These are phyloP conservation scores for Didymella arachidicola DNA, from an alignment of 2,329 filamentous ascomycete genomes.

Conservation along the genomic window DNA sequence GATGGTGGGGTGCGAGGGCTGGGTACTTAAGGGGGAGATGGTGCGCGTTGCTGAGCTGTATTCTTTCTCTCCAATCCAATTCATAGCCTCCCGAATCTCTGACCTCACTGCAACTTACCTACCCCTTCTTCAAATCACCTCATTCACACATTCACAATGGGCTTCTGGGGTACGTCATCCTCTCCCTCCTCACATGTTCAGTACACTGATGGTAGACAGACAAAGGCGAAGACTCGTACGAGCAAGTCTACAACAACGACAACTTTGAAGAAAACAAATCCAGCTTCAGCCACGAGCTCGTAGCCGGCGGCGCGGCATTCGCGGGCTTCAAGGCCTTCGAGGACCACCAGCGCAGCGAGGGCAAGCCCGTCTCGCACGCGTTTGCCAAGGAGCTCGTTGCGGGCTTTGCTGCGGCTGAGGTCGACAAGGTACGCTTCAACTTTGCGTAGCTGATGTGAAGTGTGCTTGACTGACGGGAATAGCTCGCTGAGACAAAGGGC, in stretches of 20 bases:
- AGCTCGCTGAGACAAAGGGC: conserved; percentile 68
- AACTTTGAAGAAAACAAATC: conserved; percentile 63
- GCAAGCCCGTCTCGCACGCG: conserved; percentile 73
- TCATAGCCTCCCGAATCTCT: background rate
- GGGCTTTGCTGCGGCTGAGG: conserved; percentile 65
- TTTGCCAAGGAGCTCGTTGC: conserved; percentile 81
- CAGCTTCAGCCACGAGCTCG: conserved; percentile 73
- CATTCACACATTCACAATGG: conserved; percentile 46
- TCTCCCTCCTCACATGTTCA: too few relatives aligned
- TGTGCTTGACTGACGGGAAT: conserved; percentile 60
- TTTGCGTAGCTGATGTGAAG: too few relatives aligned
- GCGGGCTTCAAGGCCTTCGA: conserved; percentile 82
- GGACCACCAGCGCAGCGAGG: conserved; percentile 74
- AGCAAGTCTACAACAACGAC: conserved; percentile 61
- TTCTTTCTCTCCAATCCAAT: background rate
- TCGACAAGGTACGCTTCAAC: conserved; percentile 63
- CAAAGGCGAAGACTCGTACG: conserved; percentile 62
- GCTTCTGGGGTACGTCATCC: conserved; percentile 55
- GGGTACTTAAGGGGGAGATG: conserved; percentile 26
- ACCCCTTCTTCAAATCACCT: background rate
- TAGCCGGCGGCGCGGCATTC: conserved; percentile 79
- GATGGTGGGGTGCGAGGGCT: conserved; percentile 7
- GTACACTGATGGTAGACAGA: too few relatives aligned
- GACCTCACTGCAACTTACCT: background rate
- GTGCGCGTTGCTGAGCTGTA: background rate